Percentiles rank a stretch among this genome's conserved stretches.
phyloP scores from a whole-genome alignment of 345 rosid genomes.

The Syzygium grande region DNA sequence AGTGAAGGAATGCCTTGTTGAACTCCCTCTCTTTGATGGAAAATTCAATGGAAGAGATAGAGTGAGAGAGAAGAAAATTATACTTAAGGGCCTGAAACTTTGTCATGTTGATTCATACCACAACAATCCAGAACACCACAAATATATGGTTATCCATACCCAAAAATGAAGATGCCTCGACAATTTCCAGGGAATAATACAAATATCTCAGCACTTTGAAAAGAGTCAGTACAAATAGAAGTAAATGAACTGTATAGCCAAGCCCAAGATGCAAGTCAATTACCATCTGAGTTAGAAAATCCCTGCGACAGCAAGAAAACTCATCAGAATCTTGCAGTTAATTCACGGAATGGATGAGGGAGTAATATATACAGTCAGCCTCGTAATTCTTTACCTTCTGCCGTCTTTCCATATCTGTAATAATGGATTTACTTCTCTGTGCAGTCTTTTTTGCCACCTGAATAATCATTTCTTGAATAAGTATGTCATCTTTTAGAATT shows the following conservation, averaged over 20 bases:
- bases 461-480: not conserved
- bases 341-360: slow-evolving; percentile 7
- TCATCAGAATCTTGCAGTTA: not conserved
- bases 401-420: slow-evolving; percentile 94
- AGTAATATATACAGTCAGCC: not conserved
- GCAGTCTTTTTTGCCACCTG: slow-evolving; percentile 94
- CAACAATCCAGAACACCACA: not conserved
- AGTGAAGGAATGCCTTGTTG: not conserved
- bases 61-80: not conserved
- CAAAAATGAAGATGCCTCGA: not conserved
- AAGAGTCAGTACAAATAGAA: not conserved
- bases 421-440: slow-evolving; percentile 71
- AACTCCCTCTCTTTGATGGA: not conserved
- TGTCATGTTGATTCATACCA: not conserved
- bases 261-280: slow-evolving; percentile 1
- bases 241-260: slow-evolving; percentile 1
- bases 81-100: not conserved
- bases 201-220: not conserved
- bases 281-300: slow-evolving; percentile 92
- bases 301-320: slow-evolving; percentile 47
- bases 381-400: slow-evolving; percentile 57
- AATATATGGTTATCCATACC: not conserved
- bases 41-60: not conserved
- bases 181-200: not conserved
- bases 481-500: not conserved